phyloP scores from a whole-genome alignment of 352 stramenopile genomes.

The Achlya hypogyna region DNA sequence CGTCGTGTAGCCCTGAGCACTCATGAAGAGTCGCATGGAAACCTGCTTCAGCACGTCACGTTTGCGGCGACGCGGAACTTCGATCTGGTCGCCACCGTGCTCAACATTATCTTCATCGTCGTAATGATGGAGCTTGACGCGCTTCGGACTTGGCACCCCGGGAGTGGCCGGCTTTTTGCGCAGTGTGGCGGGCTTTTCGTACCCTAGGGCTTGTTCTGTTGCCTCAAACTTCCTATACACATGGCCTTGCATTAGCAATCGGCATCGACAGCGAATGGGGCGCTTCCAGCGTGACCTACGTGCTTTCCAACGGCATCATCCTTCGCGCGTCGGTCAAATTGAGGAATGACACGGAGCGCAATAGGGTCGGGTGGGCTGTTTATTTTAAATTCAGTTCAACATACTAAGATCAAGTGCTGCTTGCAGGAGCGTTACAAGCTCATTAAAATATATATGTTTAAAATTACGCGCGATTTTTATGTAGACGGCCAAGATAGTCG shows the following conservation, averaged over 20 bases:
- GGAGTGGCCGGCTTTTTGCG: neutral
- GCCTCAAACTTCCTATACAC: neutral
- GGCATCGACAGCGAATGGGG: neutral
- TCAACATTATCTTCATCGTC: slow-evolving; percentile 2
- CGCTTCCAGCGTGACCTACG: neutral
- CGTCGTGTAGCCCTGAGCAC: slow-evolving; percentile 50
- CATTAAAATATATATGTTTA: neutral
- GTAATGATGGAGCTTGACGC: neutral
- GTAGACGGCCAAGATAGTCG: too few relatives aligned
- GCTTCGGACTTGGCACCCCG: slow-evolving; percentile 10
- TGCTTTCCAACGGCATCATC: neutral
- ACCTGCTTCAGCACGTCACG: slow-evolving; percentile 66
- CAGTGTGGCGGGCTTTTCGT: neutral
- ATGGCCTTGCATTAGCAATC: neutral
- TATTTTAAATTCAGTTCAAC: neutral
- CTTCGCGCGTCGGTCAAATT: neutral
- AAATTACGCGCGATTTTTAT: neutral
- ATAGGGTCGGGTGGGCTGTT: too few relatives aligned
- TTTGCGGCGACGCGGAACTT: slow-evolving; percentile 32
- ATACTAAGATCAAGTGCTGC: too few relatives aligned
- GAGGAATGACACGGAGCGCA: neutral
- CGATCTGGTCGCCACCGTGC: neutral
- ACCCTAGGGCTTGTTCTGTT: neutral
- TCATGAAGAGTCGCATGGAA: slow-evolving; percentile 68
- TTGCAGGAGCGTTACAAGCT: neutral